Evolutionary conservation across 2,329 filamentous ascomycete genomes (phyloP), one percentile per base, ranked within the genome.

Genomic region (Phaeosphaeria sp.): DNA sequence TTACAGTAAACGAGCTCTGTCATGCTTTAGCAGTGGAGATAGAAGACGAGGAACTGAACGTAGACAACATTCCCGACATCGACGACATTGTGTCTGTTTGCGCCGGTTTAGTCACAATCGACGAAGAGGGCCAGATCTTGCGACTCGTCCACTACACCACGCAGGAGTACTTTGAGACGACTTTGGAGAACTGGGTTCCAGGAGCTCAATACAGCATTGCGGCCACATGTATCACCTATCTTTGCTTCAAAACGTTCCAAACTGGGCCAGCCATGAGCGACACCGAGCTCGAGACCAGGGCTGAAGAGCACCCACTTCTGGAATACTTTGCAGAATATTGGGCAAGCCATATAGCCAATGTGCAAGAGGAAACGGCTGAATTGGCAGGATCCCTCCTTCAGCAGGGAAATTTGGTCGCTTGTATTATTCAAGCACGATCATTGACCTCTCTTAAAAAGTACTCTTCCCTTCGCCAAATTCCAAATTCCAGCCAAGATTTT

Each of bases 141-240:
- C 70, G 64, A 50, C 64, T 71, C 39, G 71, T 69, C 18, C 68
- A 72, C 44, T 68, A 72, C 49, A 72, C 66, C 6, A 64, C 65
- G 1, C 63, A 72, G 54, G 55, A 65, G 23, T 72, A 67, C 52
- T 61, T 72, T 18, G 60, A 77, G 63, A 55, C 56, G 52, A 51
- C 68, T 46, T 44, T 64, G 52, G 43, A 65, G 48, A 42, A 50
- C 54, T 68, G 66, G 59, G 62, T 65, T 51, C 68, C 69, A 74
- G 6, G 65, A 72, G 66, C 53, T 36, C 55, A 67, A 33, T n/a
- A 43, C 13, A 18, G 57, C 7, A 69, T 76, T 41, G 68, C 71
- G 5, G 30, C 49, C 6, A 63, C 54, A 20, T 75, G 69, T 50
- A 54, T 75, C 27, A 69, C 65, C 10, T 77, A 77, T 54, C 54